phyloP scores from a whole-genome alignment of 257 asterid genomes.

The Gentiana macrophylla region DNA sequence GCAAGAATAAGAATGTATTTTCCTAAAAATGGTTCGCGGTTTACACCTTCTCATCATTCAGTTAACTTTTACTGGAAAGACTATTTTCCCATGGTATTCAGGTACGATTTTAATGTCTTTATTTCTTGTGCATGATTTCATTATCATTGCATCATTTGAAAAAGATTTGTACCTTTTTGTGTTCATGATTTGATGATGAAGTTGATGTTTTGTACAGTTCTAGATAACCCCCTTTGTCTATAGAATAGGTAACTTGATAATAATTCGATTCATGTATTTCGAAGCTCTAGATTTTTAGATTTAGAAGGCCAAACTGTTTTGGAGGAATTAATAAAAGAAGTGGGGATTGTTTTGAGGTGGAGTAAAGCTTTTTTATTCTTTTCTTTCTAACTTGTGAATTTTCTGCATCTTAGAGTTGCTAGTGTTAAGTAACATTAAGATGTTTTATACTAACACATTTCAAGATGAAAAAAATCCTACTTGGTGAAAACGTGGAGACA shows the following conservation, averaged over 20 bases:
- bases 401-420: too few species aligned
- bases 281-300: too few species aligned
- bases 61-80: conserved; percentile 89
- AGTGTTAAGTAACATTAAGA: too few species aligned
- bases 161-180: background rate
- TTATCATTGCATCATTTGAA: background rate
- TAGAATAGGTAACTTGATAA: too few species aligned
- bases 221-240: background rate
- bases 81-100: conserved; percentile 98
- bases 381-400: too few species aligned
- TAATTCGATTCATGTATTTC: background rate
- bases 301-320: too few species aligned
- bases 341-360: too few species aligned
- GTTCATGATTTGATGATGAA: background rate
- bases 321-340: too few species aligned
- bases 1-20: conserved; percentile 91
- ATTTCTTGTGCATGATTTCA: background rate
- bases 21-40: conserved; percentile 75
- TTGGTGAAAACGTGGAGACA: too few species aligned
- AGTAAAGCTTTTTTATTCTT: too few species aligned
- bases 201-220: background rate
- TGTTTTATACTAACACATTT: too few species aligned
- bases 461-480: too few species aligned
- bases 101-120: conserved; percentile 27
- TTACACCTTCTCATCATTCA: conserved; percentile 86